Evolutionary conservation across 2,329 filamentous ascomycete genomes (phyloP).

Genomic region (Epichloe elymi): DNA sequence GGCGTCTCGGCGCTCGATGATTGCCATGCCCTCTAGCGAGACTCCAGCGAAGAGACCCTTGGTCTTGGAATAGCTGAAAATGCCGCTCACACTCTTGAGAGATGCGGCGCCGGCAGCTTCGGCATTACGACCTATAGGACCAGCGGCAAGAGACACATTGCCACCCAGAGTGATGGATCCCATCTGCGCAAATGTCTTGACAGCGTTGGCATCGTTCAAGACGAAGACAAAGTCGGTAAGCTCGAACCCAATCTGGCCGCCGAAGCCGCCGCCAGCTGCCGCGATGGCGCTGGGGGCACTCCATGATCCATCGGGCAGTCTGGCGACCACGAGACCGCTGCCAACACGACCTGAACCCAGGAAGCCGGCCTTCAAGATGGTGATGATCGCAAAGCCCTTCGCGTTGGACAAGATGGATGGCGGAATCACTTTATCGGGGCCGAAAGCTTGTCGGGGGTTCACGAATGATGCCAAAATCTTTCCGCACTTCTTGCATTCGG

Average conservation of each 20-base stretch:
- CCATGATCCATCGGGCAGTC: constrained; percentile 65
- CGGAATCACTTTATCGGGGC: constrained; percentile 94
- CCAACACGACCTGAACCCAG: constrained; percentile 72
- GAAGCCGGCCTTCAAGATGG: constrained; percentile 78
- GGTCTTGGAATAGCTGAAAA: constrained; percentile 97
- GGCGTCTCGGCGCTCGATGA: constrained; percentile 90
- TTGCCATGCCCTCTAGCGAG: constrained; percentile 79
- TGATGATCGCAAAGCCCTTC: constrained; percentile 80
- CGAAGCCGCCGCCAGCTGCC: constrained; percentile 69
- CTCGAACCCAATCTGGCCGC: constrained; percentile 78
- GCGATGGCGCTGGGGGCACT: constrained; percentile 72
- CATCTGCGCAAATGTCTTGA: constrained; percentile 86
- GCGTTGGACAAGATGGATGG: constrained; percentile 79
- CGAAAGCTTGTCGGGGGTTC: constrained; percentile 84
- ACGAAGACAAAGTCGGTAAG: constrained; percentile 96
- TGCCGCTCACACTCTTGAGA: constrained; percentile 73
- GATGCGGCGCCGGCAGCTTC: constrained; percentile 92
- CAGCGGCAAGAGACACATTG: constrained; percentile 91
- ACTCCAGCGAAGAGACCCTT: constrained; percentile 96
- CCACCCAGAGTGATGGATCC: constrained; percentile 87
- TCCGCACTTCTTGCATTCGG: constrained; percentile 93
- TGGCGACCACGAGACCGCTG: constrained; percentile 69
- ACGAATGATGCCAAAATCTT: constrained; percentile 93
- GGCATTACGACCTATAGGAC: constrained; percentile 85
- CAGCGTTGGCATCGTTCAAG: constrained; percentile 78